phyloP scores from a whole-genome alignment of 1,139 yeast genomes.

The Nakaseomyces glabratus region DNA sequence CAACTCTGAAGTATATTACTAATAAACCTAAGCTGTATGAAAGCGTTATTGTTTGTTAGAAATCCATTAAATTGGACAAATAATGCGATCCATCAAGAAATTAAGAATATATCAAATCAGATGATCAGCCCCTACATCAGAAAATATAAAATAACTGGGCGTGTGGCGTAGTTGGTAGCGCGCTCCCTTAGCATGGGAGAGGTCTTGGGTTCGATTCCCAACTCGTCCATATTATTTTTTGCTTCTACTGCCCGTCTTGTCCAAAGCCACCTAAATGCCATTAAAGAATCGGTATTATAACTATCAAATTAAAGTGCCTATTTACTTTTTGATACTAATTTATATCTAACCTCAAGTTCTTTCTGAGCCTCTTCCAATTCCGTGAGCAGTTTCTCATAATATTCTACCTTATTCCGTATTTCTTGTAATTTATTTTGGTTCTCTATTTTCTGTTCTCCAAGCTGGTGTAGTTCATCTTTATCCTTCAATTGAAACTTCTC shows the following conservation, averaged over 20 bases:
- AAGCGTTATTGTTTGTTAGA: too few relatives aligned
- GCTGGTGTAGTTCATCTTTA: slow-evolving; percentile 13
- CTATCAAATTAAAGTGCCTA: not conserved
- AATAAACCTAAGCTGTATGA: too few relatives aligned
- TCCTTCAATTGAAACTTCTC: slow-evolving; percentile 13
- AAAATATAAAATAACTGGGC: too few relatives aligned
- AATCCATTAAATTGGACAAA: too few relatives aligned
- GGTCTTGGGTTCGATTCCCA: slow-evolving; percentile 89
- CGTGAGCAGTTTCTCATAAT: slow-evolving; percentile 21
- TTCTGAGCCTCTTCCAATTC: slow-evolving; percentile 25
- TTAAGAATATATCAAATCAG: too few relatives aligned
- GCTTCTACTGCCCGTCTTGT: too few relatives aligned
- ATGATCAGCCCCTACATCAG: too few relatives aligned
- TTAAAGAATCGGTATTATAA: too few relatives aligned
- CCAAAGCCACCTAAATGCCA: too few relatives aligned
- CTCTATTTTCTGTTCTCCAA: slow-evolving; percentile 11
- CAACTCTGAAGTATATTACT: too few relatives aligned
- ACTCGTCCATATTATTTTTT: slow-evolving; percentile 52
- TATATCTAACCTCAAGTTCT: slow-evolving; percentile 21
- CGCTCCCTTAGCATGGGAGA: slow-evolving; percentile 86
- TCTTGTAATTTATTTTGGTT: slow-evolving; percentile 14
- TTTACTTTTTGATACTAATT: slow-evolving; percentile 14
- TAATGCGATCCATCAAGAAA: too few relatives aligned
- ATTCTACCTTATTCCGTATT: slow-evolving; percentile 19
- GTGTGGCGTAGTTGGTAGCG: slow-evolving; percentile 93